These are phyloP conservation scores for Withania somnifera DNA, from an alignment of 305 asterid genomes.

Conservation along the genomic window DNA sequence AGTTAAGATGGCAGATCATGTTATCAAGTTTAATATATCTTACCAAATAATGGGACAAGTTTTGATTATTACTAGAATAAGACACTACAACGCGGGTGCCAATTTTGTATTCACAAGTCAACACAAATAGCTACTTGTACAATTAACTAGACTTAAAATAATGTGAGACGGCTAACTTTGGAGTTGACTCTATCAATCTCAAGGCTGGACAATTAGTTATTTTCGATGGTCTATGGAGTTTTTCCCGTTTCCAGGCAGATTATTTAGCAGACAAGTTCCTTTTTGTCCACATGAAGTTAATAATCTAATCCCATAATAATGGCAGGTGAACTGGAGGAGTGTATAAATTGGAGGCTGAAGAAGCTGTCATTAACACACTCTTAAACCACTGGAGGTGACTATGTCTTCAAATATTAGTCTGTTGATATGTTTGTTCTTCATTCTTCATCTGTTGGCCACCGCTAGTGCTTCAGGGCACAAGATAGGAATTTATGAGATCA, in stretches of 20 bases:
- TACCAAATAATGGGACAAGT: neutral
- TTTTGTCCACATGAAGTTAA: neutral
- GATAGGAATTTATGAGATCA: slow-evolving; percentile 22
- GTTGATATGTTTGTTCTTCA: neutral
- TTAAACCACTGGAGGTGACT: neutral
- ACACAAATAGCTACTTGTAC: neutral
- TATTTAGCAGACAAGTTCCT: neutral
- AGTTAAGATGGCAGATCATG: neutral
- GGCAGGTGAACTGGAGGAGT: neutral
- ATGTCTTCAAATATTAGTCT: neutral
- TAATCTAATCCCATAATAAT: neutral
- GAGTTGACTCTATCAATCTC: neutral
- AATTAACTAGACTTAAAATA: neutral
- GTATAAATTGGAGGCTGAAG: neutral
- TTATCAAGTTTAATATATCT: neutral
- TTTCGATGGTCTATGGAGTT: neutral
- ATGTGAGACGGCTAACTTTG: neutral
- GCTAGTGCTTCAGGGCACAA: neutral
- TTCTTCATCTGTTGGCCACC: neutral
- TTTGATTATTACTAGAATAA: neutral
- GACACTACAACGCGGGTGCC: neutral
- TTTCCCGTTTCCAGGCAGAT: neutral
- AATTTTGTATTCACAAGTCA: neutral
- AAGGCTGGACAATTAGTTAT: neutral
- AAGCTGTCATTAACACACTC: neutral